phyloP scores from a whole-genome alignment of 2,329 filamentous ascomycete species.

The Fusarium circinatum region DNA sequence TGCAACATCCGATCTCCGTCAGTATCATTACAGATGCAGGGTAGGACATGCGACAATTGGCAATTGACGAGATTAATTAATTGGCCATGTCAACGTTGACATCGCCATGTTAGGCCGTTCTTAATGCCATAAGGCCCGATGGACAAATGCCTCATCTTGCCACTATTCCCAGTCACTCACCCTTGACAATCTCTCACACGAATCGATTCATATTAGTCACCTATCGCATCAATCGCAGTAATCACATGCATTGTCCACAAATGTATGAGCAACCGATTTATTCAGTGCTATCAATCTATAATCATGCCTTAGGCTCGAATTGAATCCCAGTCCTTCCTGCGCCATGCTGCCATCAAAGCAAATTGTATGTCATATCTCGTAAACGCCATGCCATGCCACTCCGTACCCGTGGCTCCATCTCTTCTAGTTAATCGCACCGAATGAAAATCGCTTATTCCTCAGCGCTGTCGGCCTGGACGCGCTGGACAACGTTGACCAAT shows the following conservation, averaged over 20 bases:
- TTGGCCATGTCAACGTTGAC: background rate
- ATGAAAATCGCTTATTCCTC: constrained; percentile 54
- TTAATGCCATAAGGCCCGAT: background rate
- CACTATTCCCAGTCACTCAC: background rate
- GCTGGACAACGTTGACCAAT: constrained; percentile 81
- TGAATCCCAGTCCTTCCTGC: constrained; percentile 37
- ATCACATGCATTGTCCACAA: background rate
- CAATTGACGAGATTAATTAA: background rate
- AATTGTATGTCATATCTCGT: constrained; percentile 37
- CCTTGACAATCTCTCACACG: background rate
- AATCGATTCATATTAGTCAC: background rate
- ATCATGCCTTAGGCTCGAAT: constrained; percentile 3
- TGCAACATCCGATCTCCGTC: background rate
- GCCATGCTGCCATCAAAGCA: constrained; percentile 39
- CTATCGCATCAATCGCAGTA: background rate
- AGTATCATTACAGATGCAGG: background rate
- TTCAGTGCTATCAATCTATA: constrained; percentile 39
- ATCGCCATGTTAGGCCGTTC: background rate
- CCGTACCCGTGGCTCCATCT: constrained; percentile 8
- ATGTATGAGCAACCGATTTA: constrained; percentile 18
- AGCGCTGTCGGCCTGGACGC: constrained; percentile 75
- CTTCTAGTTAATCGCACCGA: constrained; percentile 11
- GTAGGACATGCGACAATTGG: background rate
- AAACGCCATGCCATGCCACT: constrained; percentile 40
- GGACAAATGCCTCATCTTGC: background rate